Percentiles rank a stretch among this genome's conserved stretches.
Evolutionary conservation across 371 early-diverging fungal genomes (phyloP).

Genomic region (Caulochytrium protostelioides): DNA sequence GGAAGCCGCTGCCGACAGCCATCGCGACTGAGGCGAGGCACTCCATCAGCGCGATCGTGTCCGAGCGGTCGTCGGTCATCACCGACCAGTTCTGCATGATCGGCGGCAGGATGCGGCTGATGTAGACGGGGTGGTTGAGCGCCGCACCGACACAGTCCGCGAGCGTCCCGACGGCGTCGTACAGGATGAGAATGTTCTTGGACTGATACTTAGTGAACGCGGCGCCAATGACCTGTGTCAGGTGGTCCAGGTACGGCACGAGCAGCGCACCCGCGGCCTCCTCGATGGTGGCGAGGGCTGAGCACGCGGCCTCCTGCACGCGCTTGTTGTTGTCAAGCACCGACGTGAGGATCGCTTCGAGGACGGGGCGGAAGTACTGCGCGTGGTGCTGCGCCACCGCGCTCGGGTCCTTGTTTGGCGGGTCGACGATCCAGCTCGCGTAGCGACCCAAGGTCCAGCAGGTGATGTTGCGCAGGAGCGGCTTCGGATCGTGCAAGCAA

Average conservation of each 20-base stretch:
- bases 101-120: constrained; percentile 60
- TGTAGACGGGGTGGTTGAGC: constrained; percentile 48
- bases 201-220: constrained; percentile 64
- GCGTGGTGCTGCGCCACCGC: constrained; percentile 6
- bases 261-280: constrained; percentile 58
- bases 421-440: constrained; percentile 54
- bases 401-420: constrained; percentile 5
- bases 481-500: constrained; percentile 58
- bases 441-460: constrained; percentile 94
- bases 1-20: constrained; percentile 61
- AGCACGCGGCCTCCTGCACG: constrained; percentile 85
- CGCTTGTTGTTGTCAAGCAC: constrained; percentile 74
- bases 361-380: constrained; percentile 59
- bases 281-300: constrained; percentile 76
- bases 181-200: constrained; percentile 68
- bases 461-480: constrained; percentile 82
- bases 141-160: constrained; percentile 68
- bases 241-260: constrained; percentile 58
- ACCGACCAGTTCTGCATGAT: constrained; percentile 59
- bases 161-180: constrained; percentile 80
- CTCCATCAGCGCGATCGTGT: constrained; percentile 72
- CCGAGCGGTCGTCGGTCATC: constrained; percentile 52
- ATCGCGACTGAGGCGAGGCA: constrained; percentile 72
- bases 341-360: constrained; percentile 49
- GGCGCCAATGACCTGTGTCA: constrained; percentile 45